phyloP scores from a whole-genome alignment of 306 rosid genomes.

The Cucurbita ficifolia region DNA sequence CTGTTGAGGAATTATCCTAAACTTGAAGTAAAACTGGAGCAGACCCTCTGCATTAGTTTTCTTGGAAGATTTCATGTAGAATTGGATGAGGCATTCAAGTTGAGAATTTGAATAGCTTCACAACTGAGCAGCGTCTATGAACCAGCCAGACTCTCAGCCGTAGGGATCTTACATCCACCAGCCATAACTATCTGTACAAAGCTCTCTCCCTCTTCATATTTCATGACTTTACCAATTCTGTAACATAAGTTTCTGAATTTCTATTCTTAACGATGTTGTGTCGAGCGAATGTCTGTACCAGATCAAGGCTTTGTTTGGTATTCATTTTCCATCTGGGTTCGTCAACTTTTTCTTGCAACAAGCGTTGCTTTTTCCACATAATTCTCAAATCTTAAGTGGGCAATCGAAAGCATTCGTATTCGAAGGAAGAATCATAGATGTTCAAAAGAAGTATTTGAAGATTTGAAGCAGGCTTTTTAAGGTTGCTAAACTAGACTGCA shows the following conservation, averaged over 20 bases:
- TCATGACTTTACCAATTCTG: background rate
- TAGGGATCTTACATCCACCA: background rate
- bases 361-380: background rate
- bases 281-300: background rate
- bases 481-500: background rate
- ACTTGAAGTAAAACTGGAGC: background rate
- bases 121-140: background rate
- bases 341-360: background rate
- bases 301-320: background rate
- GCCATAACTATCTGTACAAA: conserved; percentile 2
- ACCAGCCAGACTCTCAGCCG: background rate
- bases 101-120: background rate
- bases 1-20: background rate
- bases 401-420: background rate
- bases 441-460: background rate
- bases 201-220: background rate
- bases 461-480: background rate
- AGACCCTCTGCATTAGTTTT: background rate
- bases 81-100: background rate
- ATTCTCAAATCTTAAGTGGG: background rate
- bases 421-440: background rate
- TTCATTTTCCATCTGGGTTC: background rate
- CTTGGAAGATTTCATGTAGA: background rate
- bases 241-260: background rate
- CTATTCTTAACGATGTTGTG: background rate